A percentile compares a stretch with the other conserved stretches of the same genome.
Evolutionary conservation across 2,329 filamentous ascomycete species (phyloP).

Genomic region (Sarocladium kiliense): DNA sequence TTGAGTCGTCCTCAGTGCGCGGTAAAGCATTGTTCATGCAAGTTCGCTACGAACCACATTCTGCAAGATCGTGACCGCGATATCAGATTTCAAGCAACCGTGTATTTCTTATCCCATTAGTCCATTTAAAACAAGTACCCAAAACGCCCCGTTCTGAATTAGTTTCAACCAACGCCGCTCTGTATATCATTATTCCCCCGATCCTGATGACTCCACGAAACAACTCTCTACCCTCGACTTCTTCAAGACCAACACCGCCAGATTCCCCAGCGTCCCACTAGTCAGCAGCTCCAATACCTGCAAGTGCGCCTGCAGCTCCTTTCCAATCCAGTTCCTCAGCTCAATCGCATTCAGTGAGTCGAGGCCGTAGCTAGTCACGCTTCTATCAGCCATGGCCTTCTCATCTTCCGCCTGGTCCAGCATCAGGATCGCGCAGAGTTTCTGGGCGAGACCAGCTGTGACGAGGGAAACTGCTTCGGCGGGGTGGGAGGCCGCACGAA

Average conservation of each 20-base stretch:
- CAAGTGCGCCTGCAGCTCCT: constrained; percentile 37
- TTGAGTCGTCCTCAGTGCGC: no score
- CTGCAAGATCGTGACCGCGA: no score
- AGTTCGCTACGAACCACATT: no score
- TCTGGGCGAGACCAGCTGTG: constrained; percentile 19
- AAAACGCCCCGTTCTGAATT: no score
- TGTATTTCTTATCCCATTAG: no score
- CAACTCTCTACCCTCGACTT: constrained; percentile 2
- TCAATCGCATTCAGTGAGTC: constrained; percentile 20
- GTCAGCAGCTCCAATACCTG: constrained; percentile 27
- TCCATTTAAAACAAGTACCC: no score
- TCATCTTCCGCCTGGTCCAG: constrained; percentile 18
- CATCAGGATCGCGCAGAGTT: constrained; percentile 39
- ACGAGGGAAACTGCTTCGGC: constrained; percentile 22
- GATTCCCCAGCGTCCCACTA: constrained; percentile 29
- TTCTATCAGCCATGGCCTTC: constrained; percentile 44
- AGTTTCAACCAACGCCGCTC: no score
- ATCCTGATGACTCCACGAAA: not conserved
- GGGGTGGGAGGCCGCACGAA: constrained; percentile 11
- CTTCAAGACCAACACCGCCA: constrained; percentile 10
- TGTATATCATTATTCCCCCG: no score
- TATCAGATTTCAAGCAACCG: no score
- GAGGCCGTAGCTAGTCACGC: constrained; percentile 14
- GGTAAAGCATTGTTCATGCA: no score
- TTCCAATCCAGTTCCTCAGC: constrained; percentile 8